Evolutionary conservation across 1,139 yeast genomes (phyloP).

Genomic region (Geotrichum citri-aurantii): DNA sequence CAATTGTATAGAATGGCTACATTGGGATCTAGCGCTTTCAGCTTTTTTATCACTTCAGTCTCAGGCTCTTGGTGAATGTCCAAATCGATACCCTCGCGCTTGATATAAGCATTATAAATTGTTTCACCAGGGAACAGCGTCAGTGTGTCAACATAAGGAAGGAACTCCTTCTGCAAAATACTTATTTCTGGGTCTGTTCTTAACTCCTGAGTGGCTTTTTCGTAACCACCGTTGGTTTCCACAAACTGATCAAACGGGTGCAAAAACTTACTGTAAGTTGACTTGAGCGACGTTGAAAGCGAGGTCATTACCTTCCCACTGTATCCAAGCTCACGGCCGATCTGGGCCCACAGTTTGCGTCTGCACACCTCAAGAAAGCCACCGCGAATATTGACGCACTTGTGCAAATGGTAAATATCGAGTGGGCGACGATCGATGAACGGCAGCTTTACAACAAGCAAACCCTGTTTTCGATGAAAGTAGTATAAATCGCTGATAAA

Average conservation of each 20-base stretch:
- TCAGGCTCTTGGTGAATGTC: neutral
- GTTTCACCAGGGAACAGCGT: slow-evolving; percentile 11
- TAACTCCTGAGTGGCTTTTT: neutral
- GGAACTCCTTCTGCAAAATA: neutral
- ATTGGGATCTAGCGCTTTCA: neutral
- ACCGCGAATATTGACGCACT: slow-evolving; percentile 36
- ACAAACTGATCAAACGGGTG: slow-evolving; percentile 36
- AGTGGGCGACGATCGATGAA: slow-evolving; percentile 37
- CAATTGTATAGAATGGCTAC: neutral
- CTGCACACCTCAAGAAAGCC: slow-evolving; percentile 40
- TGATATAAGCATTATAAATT: neutral
- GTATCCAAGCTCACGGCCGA: slow-evolving; percentile 71
- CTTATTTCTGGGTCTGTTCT: neutral
- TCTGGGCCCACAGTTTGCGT: slow-evolving; percentile 40
- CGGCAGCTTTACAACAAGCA: slow-evolving; percentile 33
- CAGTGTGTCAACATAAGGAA: slow-evolving; percentile 5
- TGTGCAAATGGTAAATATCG: slow-evolving; percentile 36
- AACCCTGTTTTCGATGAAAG: slow-evolving; percentile 34
- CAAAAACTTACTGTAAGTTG: slow-evolving; percentile 40
- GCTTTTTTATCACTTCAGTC: neutral
- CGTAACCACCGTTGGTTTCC: slow-evolving; percentile 17
- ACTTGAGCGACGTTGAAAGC: slow-evolving; percentile 59
- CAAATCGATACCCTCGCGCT: neutral
- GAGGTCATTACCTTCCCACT: slow-evolving; percentile 66
- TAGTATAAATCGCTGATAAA: slow-evolving; percentile 33